Conservation (phyloP, 2,329 filamentous ascomycete genomes). For the Penicillium sp. region DNA sequence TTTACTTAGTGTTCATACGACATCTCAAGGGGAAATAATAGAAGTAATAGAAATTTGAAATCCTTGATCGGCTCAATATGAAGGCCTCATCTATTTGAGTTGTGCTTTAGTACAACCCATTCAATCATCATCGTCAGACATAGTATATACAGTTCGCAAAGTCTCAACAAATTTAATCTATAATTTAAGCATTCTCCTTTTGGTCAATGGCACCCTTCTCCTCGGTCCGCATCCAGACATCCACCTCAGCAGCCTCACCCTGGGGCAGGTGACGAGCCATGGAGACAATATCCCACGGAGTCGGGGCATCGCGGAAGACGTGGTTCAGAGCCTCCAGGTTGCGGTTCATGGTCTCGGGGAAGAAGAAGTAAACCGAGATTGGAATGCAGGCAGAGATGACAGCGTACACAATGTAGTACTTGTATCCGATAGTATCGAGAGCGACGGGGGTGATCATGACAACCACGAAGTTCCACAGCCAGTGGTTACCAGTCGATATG, state of each 20-base stretch:
- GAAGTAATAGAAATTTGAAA: not conserved
- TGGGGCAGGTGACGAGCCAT: slow-evolving; percentile 26
- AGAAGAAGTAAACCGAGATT: slow-evolving; percentile 22
- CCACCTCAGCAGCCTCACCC: slow-evolving; percentile 24
- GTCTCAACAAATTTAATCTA: not conserved
- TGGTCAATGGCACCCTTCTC: slow-evolving; percentile 22
- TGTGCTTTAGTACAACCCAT: not conserved
- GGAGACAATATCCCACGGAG: slow-evolving; percentile 26
- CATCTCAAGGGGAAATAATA: not conserved
- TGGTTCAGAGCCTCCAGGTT: slow-evolving; percentile 26
- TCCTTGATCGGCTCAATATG: not conserved
- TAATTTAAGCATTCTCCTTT: slow-evolving; percentile 17
- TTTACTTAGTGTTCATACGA: not conserved
- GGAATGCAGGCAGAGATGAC: slow-evolving; percentile 24
- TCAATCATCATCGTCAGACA: slow-evolving; percentile 4
- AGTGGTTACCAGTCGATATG: slow-evolving; percentile 25
- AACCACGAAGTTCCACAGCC: slow-evolving; percentile 28
- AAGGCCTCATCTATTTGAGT: not conserved
- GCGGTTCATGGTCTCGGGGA: slow-evolving; percentile 29
- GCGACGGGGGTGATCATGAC: slow-evolving; percentile 27
- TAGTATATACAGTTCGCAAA: slow-evolving; percentile 5
- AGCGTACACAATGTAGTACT: slow-evolving; percentile 25
- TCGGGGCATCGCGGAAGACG: slow-evolving; percentile 25
- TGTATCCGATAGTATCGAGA: slow-evolving; percentile 24
- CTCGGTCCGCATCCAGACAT: slow-evolving; percentile 19